These are phyloP conservation scores for Suhomyces panamericanus DNA, from an alignment of 1,139 yeast genomes.

Conservation along the genomic window DNA sequence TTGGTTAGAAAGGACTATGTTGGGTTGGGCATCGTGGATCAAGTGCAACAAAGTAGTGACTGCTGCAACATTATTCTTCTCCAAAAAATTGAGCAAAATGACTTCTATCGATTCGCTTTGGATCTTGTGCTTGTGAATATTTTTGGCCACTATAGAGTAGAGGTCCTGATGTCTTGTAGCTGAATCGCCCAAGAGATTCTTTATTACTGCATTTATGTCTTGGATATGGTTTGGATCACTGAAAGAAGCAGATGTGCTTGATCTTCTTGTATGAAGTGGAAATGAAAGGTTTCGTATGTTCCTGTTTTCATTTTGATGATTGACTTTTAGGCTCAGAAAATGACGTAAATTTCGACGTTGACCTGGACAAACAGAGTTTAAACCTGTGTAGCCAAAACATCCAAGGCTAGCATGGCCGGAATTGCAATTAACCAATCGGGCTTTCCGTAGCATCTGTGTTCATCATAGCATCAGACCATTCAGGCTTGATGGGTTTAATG, in stretches of 20 bases:
- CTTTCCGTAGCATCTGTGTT: constrained; percentile 1
- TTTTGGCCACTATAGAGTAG: constrained; percentile 10
- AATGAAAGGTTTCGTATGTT: not conserved
- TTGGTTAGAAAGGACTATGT: constrained; percentile 33
- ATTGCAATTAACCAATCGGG: not conserved
- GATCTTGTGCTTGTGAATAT: constrained; percentile 2
- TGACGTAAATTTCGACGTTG: no score
- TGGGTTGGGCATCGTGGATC: constrained; percentile 14
- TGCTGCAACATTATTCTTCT: constrained; percentile 19
- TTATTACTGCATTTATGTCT: not conserved
- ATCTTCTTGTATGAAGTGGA: not conserved
- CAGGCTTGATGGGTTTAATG: not conserved
- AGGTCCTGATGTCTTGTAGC: constrained; percentile 5
- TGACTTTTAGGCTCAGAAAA: no score
- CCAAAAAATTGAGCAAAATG: constrained; percentile 22
- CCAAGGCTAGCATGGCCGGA: not conserved
- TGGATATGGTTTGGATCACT: not conserved
- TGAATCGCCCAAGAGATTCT: constrained; percentile 1
- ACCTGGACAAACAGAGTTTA: no score
- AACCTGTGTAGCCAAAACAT: no score
- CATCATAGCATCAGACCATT: not conserved
- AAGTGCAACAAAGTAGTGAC: constrained; percentile 29
- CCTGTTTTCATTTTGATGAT: no score
- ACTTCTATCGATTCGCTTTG: constrained; percentile 21
- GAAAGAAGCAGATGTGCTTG: not conserved